Evolutionary conservation across 805 yeast species (phyloP).

Genomic region (Myxozyma sirexii): DNA sequence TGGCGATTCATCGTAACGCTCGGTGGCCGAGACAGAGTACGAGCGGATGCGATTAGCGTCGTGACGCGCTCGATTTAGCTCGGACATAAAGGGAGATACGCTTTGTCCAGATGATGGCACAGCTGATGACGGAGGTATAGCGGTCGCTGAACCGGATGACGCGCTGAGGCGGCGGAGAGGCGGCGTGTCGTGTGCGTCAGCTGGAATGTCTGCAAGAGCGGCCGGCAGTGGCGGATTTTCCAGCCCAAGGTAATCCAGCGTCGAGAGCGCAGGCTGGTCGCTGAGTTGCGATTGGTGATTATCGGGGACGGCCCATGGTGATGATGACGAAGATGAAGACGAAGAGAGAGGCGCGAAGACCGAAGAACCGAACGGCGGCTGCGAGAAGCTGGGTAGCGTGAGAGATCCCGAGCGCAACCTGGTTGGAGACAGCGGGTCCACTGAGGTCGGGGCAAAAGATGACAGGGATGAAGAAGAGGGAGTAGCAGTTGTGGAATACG

Average conservation of each 20-base stretch:
- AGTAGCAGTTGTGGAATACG: not conserved
- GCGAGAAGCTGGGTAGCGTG: conserved; percentile 23
- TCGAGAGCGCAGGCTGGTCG: conserved; percentile 29
- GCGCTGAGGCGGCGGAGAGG: conserved; percentile 3
- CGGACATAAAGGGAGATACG: conserved; percentile 15
- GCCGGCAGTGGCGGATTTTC: conserved; percentile 20
- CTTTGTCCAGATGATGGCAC: conserved; percentile 2
- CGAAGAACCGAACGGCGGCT: conserved; percentile 15
- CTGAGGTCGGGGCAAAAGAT: conserved; percentile 1
- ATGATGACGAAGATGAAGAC: conserved; percentile 1
- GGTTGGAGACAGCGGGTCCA: not conserved
- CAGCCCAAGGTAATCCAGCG: conserved; percentile 35
- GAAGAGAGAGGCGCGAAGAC: conserved; percentile 14
- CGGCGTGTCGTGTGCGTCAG: not conserved
- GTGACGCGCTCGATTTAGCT: conserved; percentile 25
- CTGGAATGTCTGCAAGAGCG: conserved; percentile 4
- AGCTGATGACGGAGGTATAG: not conserved
- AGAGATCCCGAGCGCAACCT: conserved; percentile 34
- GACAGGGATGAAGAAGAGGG: conserved; percentile 7
- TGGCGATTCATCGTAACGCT: conserved; percentile 25
- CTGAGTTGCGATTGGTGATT: not conserved
- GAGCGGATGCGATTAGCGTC: conserved; percentile 34
- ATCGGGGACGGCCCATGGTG: not conserved
- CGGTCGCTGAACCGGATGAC: not conserved
- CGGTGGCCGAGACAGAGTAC: conserved; percentile 33